Percentiles rank a stretch among this genome's conserved stretches.
Evolutionary conservation across 2,329 filamentous ascomycete species (phyloP).

Genomic region (Alternaria consortialis): DNA sequence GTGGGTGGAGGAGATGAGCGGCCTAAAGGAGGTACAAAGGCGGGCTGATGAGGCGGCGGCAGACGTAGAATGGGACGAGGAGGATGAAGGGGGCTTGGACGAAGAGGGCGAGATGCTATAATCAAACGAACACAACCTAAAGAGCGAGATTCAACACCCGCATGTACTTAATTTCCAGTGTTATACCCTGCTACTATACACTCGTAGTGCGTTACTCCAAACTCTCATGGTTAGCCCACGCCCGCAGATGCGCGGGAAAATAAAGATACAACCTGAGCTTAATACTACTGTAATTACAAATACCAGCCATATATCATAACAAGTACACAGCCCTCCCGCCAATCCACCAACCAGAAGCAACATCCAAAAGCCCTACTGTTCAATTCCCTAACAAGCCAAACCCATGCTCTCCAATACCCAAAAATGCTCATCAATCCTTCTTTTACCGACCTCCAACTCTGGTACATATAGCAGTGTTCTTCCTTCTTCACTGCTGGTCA

Average conservation of each 20-base stretch:
- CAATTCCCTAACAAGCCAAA: neutral
- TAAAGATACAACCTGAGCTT: neutral
- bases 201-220: neutral
- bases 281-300: neutral
- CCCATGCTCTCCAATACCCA: neutral
- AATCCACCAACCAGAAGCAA: neutral
- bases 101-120: constrained; percentile 64
- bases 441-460: neutral
- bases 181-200: neutral
- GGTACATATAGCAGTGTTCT: neutral
- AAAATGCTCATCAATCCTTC: neutral
- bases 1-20: constrained; percentile 79
- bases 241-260: neutral
- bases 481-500: neutral
- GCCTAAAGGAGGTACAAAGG: constrained; percentile 66
- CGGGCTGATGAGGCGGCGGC: constrained; percentile 57
- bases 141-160: neutral
- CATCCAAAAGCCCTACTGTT: neutral
- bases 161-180: neutral
- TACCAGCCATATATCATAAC: neutral
- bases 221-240: neutral
- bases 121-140: neutral
- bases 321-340: neutral
- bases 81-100: constrained; percentile 59
- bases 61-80: constrained; percentile 67